Evolutionary conservation across 2,329 filamentous ascomycete species (phyloP), one percentile per base, ranked within the genome.

Genomic region (Fusarium sp.): DNA sequence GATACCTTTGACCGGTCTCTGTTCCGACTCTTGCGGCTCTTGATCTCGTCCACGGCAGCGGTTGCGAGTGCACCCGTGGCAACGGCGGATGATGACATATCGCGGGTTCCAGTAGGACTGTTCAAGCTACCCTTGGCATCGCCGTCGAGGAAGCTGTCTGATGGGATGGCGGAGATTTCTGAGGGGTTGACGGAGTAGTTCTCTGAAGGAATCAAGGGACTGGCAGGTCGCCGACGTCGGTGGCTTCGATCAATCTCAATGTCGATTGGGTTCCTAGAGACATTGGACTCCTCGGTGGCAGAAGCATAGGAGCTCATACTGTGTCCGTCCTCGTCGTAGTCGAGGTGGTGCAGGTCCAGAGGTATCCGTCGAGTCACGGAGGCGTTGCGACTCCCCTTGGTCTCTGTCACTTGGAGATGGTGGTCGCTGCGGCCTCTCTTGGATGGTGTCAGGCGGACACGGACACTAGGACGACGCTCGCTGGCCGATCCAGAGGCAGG

Each of bases 341-440:
- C 82, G 74, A 86, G 74, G 76, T 83, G 66, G 59, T 79, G 72
- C 81, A 85, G 73, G 78, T 83, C 78, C 56, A 85, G 79, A 17
- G 94, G 85, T 51, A 92, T 92, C 71, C 85, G 86, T 64, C 86
- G 85, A 42, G 73, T 84, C 44, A 81, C 71, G 8, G 88, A 94
- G 20, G 92, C 88, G 83, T 92, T 95, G 77, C 93, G 90, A 72
- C 90, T 87, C 72, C 91, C 90, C 80, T 91, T 92, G 65, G 92
- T 92, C 83, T 96, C 93, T 65, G 94, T 97, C 81, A 97, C 95
- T 83, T 96, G 92, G 70, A 97, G 92, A 79, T 93, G 94, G 80
- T 95, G 94, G 82, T 91, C 91, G 76, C 86, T 88, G 72, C 86
- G 73, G 62, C 76, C 84, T 80, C 88, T 90, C 81, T 90, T 92